phyloP scores from a whole-genome alignment of 2,329 filamentous ascomycete species.

The Xylaria digitata region DNA sequence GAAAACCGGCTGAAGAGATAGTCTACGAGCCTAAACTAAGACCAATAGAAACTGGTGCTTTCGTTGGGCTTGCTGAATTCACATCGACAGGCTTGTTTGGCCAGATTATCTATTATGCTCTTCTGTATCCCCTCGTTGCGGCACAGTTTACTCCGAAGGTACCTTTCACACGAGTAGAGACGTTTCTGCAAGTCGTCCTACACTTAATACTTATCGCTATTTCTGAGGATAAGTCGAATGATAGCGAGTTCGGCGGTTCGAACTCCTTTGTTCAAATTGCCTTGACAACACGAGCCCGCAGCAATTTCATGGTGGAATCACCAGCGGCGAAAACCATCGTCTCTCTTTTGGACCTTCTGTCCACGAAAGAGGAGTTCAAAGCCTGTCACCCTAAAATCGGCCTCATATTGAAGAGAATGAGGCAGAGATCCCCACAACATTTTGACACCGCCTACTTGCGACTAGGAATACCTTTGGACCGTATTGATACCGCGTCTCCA shows the following conservation, averaged over 20 bases:
- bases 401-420: constrained; percentile 84
- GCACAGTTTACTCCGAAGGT: constrained; percentile 77
- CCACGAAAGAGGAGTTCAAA: constrained; percentile 78
- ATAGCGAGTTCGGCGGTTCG: constrained; percentile 60
- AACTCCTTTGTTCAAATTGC: constrained; percentile 80
- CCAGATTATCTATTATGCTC: constrained; percentile 88
- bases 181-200: constrained; percentile 89
- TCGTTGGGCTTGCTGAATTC: constrained; percentile 80
- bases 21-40: constrained; percentile 90
- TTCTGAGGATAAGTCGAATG: constrained; percentile 77
- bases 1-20: constrained; percentile 82
- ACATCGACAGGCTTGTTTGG: constrained; percentile 87
- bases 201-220: constrained; percentile 89
- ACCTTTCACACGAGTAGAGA: constrained; percentile 84
- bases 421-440: constrained; percentile 79
- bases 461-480: constrained; percentile 76
- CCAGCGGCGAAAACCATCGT: constrained; percentile 71
- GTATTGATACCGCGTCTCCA: constrained; percentile 85
- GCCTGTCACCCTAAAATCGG: constrained; percentile 86
- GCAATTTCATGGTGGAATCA: constrained; percentile 69
- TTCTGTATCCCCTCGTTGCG: constrained; percentile 82
- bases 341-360: constrained; percentile 70
- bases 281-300: constrained; percentile 71
- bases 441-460: constrained; percentile 76
- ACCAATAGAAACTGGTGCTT: constrained; percentile 80